Percentiles rank a stretch among this genome's conserved stretches.
Evolutionary conservation across 108 stramenopile species (phyloP).

Genomic region (Ochromonas danica): DNA sequence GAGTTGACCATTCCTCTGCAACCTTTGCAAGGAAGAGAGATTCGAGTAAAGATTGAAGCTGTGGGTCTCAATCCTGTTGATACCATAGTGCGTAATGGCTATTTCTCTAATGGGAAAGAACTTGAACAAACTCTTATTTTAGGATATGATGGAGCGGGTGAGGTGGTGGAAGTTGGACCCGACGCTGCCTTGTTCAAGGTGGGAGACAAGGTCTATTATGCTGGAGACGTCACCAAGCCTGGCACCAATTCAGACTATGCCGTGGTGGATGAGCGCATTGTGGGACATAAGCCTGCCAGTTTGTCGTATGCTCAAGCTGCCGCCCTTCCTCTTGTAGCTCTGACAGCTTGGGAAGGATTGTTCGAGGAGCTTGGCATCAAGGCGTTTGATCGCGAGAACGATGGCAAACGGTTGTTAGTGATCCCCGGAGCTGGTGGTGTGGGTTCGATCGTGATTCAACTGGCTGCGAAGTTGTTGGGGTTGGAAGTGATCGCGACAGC

Average conservation of each 20-base stretch:
- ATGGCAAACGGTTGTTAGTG: not conserved
- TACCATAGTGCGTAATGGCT: no score
- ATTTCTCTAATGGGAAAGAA: no score
- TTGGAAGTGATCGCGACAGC: slow-evolving; percentile 25
- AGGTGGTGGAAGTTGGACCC: not conserved
- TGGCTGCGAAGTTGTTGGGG: not conserved
- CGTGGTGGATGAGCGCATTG: not conserved
- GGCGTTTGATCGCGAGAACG: no score
- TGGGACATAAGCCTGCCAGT: not conserved
- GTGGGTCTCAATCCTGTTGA: no score
- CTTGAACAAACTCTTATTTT: no score
- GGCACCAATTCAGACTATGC: not conserved
- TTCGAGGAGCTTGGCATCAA: not conserved
- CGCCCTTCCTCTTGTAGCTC: not conserved
- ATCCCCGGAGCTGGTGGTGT: slow-evolving; percentile 32
- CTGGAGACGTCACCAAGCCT: not conserved
- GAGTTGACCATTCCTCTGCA: no score
- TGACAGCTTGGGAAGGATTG: not conserved
- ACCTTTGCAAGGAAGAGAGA: no score
- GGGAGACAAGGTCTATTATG: slow-evolving; percentile 1
- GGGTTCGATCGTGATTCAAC: slow-evolving; percentile 29
- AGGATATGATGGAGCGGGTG: not conserved
- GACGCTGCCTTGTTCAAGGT: not conserved
- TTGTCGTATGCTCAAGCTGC: not conserved
- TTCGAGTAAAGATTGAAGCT: no score